Base-by-base conservation (phyloP, 2,329 filamentous ascomycete species). In the Ophidiomyces ophidiicola region DNA sequence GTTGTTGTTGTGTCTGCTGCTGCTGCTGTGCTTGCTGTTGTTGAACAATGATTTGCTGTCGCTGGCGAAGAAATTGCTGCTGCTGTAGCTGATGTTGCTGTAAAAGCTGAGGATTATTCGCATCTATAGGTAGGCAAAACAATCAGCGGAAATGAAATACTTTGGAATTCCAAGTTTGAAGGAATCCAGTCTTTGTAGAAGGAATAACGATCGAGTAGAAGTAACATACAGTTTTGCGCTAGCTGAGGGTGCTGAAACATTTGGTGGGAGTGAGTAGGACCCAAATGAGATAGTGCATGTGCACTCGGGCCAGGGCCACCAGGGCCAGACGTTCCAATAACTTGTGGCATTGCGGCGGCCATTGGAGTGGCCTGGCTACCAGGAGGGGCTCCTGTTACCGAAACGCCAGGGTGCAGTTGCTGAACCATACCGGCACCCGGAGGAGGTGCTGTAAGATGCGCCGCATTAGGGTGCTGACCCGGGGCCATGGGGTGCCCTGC, bases 261-360 rank as follows among this genome's bases (percentile, higher is more conserved):
- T 34, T 47, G 66, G 44, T 70, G 68, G 44, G 68, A 67, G 50
- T 72, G 69, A 23, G 56, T 53, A 8, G 72, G 70, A 44, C 68
- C 70, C 47, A 78, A 58, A 54, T 78, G 75, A 33, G 69, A 71
- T 46, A 78, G 59, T 19, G 74, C 73, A 61, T 78, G 75, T 34
- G 69, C 66, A 54, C 69, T 75, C 18, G 69, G 71, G 41, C 65
- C 63, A 19, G 61, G 61, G 18, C 62, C 61, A n/a, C 61, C 64
- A 44, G 64, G 63, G 23, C 66, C 66, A 45, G 66, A 65, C 21
- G 66, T 70, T 43, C 68, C 67, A 43, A 66, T 65, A 39, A 71
- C 72, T 34, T 71, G 72, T 47, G 74, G 72, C 73, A 79, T 77
- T 36, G 69, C 72, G 24, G 53, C 64, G 67, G 78, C 75, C 72